Evolutionary conservation across 176 grass and related monocot genomes (phyloP).

Genomic region (Lolium perenne): DNA sequence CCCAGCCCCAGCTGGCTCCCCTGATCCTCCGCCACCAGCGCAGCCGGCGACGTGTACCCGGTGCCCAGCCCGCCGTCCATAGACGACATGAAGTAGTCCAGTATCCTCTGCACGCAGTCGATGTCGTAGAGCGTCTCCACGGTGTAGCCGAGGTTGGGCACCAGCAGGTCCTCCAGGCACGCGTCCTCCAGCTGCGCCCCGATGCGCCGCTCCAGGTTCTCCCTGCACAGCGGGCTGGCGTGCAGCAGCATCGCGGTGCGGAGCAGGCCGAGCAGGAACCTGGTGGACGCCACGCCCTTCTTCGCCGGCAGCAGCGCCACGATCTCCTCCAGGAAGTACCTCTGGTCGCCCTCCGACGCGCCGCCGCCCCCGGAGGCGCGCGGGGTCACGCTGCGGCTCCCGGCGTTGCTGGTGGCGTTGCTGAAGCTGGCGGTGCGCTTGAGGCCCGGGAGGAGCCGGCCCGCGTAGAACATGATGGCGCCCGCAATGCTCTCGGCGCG

Average conservation of each 20-base stretch:
- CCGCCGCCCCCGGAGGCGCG: constrained; percentile 39
- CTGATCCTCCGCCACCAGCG: constrained; percentile 42
- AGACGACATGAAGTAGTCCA: constrained; percentile 83
- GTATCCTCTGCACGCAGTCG: constrained; percentile 83
- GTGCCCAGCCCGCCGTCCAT: constrained; percentile 51
- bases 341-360: constrained; percentile 70
- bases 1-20: constrained; percentile 35
- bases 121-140: constrained; percentile 87
- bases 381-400: constrained; percentile 55
- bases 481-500: constrained; percentile 67
- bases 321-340: constrained; percentile 91
- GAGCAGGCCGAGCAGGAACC: constrained; percentile 77
- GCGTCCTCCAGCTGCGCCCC: constrained; percentile 86
- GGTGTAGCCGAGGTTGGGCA: constrained; percentile 76
- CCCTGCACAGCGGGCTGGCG: constrained; percentile 69
- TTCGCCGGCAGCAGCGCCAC: constrained; percentile 75
- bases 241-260: constrained; percentile 73
- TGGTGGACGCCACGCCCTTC: constrained; percentile 79
- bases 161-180: constrained; percentile 74
- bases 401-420: constrained; percentile 24
- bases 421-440: constrained; percentile 71
- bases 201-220: constrained; percentile 80
- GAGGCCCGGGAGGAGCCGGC: constrained; percentile 59
- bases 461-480: constrained; percentile 74
- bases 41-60: constrained; percentile 47